phyloP scores from a whole-genome alignment of 371 early-diverging fungal species.

The Homolaphlyctis polyrhiza region DNA sequence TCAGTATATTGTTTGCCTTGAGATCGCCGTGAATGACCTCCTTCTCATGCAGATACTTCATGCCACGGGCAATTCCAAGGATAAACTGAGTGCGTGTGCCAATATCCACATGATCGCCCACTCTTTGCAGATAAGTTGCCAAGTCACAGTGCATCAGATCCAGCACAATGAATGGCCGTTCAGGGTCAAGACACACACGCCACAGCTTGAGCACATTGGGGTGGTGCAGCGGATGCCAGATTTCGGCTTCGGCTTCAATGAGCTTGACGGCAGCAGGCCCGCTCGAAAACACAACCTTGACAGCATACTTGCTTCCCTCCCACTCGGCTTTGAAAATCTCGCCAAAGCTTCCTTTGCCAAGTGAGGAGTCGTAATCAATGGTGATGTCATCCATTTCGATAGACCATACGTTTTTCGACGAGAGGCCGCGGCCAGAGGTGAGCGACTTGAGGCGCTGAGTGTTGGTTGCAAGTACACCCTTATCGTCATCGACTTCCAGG shows the following conservation, averaged over 20 bases:
- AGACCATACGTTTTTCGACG: neutral
- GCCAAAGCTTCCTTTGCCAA: neutral
- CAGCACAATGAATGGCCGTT: neutral
- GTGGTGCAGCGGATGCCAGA: neutral
- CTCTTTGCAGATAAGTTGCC: neutral
- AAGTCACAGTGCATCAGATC: neutral
- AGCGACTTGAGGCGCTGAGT: neutral
- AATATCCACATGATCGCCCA: neutral
- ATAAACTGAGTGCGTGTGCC: neutral
- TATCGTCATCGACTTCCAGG: too few relatives aligned
- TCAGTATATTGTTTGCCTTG: neutral
- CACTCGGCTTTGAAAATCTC: neutral
- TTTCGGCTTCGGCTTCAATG: neutral
- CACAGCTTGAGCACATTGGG: conserved; percentile 4
- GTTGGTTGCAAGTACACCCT: neutral
- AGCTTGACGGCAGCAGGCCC: neutral
- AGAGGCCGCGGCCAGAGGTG: neutral
- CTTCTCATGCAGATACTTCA: neutral
- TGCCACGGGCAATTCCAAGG: neutral
- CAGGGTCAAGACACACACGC: neutral
- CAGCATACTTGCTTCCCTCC: neutral
- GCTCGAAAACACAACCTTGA: neutral
- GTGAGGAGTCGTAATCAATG: neutral
- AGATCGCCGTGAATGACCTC: neutral
- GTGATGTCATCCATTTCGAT: neutral